Percentiles rank a stretch among this genome's conserved stretches.
Conservation (phyloP, 2,329 filamentous ascomycete species). For the Penicillium occitanis region DNA sequence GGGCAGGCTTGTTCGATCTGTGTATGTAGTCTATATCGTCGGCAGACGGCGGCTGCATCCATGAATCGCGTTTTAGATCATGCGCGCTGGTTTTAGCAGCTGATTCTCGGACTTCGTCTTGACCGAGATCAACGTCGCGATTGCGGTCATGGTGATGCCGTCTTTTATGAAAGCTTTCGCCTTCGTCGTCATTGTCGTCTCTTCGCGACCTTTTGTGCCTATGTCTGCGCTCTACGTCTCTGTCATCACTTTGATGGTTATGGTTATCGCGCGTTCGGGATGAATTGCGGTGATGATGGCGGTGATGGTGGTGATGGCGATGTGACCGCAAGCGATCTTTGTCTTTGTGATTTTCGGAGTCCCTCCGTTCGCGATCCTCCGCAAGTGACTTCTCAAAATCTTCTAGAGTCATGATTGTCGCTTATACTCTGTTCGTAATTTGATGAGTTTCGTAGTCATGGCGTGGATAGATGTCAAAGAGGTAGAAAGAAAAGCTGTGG, state of each 20-base stretch:
- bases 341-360: slow-evolving; percentile 31
- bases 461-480: not conserved
- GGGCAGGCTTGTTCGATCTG: slow-evolving; percentile 59
- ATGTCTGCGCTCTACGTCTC: slow-evolving; percentile 23
- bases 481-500: slow-evolving; percentile 22
- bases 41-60: slow-evolving; percentile 88
- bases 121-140: slow-evolving; percentile 46
- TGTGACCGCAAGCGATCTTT: slow-evolving; percentile 39
- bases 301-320: slow-evolving; percentile 34
- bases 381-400: slow-evolving; percentile 79
- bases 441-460: not conserved
- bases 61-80: slow-evolving; percentile 70
- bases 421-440: not conserved
- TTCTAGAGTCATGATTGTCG: slow-evolving; percentile 55
- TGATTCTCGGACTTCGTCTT: slow-evolving; percentile 41
- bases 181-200: slow-evolving; percentile 37
- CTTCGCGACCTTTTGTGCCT: slow-evolving; percentile 16
- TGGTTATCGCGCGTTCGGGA: slow-evolving; percentile 35
- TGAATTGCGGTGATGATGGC: slow-evolving; percentile 46
- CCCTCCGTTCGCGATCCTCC: slow-evolving; percentile 50
- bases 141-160: slow-evolving; percentile 16
- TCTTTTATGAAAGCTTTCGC: slow-evolving; percentile 40
- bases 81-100: slow-evolving; percentile 27
- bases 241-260: slow-evolving; percentile 41
- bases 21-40: slow-evolving; percentile 76